A percentile compares a stretch with the other conserved stretches of the same genome.
These are phyloP conservation scores for Aspergillus ochraceus DNA, from an alignment of 2,329 filamentous ascomycete genomes.

Conservation along the genomic window DNA sequence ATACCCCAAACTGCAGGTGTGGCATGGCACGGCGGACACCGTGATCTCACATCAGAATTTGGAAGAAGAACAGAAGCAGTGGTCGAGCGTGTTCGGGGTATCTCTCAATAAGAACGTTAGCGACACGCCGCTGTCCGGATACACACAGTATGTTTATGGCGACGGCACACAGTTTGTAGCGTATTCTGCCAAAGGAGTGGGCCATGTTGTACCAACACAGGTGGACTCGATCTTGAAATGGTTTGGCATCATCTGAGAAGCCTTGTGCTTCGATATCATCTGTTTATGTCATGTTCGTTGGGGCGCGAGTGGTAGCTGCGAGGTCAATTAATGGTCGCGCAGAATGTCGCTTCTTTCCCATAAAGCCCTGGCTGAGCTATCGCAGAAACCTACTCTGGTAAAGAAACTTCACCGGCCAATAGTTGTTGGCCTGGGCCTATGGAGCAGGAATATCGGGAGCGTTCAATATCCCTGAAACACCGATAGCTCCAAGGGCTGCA, in stretches of 20 bases:
- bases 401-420: no score
- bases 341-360: no score
- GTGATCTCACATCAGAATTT: background rate
- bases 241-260: slow-evolving; percentile 5
- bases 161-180: slow-evolving; percentile 3
- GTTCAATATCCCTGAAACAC: no score
- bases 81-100: slow-evolving; percentile 8
- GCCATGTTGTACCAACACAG: slow-evolving; percentile 12
- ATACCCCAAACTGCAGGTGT: slow-evolving; percentile 10
- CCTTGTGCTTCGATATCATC: no score
- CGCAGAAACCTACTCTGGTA: no score
- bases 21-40: slow-evolving; percentile 11
- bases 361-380: no score
- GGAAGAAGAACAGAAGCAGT: slow-evolving; percentile 8
- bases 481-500: no score
- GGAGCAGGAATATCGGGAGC: no score
- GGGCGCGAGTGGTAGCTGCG: no score
- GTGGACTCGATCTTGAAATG: slow-evolving; percentile 5
- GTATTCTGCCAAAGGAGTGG: slow-evolving; percentile 9
- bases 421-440: no score
- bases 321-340: no score
- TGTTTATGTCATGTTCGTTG: no score
- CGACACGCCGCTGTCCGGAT: slow-evolving; percentile 1
- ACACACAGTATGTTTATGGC: slow-evolving; percentile 8
- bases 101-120: background rate